A percentile compares a stretch with the other conserved stretches of the same genome.
These are phyloP conservation scores for Elsinoe australis DNA, from an alignment of 2,329 filamentous ascomycete genomes.

Conservation along the genomic window DNA sequence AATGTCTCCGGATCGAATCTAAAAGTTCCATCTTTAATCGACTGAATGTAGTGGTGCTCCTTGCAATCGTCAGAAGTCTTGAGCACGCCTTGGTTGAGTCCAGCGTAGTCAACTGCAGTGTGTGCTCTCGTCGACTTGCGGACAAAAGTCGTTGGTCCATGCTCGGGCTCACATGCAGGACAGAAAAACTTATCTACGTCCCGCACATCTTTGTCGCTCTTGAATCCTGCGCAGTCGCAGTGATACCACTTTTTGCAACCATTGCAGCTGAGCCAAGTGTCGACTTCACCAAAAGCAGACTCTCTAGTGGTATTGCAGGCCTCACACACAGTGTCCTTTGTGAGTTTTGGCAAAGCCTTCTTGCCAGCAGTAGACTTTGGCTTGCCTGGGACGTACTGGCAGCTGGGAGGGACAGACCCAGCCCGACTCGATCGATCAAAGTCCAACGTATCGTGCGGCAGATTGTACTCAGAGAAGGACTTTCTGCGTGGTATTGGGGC, in stretches of 20 bases:
- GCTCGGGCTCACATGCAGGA: constrained; percentile 48
- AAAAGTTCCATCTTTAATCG: constrained; percentile 58
- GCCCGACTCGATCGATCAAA: not conserved
- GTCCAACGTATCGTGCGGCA: not conserved
- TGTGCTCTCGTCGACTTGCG: constrained; percentile 59
- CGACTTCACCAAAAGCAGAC: constrained; percentile 45
- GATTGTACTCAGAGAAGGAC: not conserved
- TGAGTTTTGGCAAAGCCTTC: constrained; percentile 21
- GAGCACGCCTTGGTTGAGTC: constrained; percentile 57
- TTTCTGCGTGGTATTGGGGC: constrained; percentile 8
- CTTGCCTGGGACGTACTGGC: constrained; percentile 11
- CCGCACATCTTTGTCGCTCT: constrained; percentile 55
- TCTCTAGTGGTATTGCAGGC: constrained; percentile 50
- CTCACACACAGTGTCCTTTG: constrained; percentile 45
- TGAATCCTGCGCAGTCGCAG: constrained; percentile 59
- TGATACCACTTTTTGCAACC: constrained; percentile 63
- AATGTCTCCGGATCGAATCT: constrained; percentile 55
- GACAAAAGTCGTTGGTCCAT: constrained; percentile 58
- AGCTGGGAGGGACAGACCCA: constrained; percentile 17
- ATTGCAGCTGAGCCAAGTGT: constrained; percentile 61
- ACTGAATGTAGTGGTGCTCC: constrained; percentile 61
- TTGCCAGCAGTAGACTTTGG: constrained; percentile 9
- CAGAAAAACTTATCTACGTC: constrained; percentile 64
- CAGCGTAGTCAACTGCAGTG: constrained; percentile 60
- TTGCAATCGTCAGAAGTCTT: constrained; percentile 57